Evolutionary conservation across 2,329 filamentous ascomycete species (phyloP), one percentile per base, ranked within the genome.

Genomic region (Remersonia thermophila): DNA sequence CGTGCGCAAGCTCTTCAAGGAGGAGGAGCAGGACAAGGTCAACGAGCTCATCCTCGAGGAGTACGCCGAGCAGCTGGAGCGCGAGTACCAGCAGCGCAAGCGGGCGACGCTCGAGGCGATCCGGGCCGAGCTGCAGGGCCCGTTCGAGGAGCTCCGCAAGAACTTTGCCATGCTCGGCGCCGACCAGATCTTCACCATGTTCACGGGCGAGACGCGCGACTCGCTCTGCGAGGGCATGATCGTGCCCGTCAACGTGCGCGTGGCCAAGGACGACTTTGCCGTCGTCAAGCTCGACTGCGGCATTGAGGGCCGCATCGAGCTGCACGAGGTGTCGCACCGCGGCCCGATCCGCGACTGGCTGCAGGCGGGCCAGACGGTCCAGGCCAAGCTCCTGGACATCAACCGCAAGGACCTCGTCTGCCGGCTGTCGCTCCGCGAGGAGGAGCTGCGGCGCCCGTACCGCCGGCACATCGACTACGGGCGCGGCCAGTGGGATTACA

Each of bases 21-120:
- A 96, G 38, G 84, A 94, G 32, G 82, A 86, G 46, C 84, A 93
- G 50, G 89, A 96, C 51, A 83, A 87, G 53, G 86, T 98, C 54
- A 94, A 96, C 52, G 91, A 98, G 53, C 69, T 98, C 30, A 86
- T 95, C 42, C 69, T 98, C 3, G 91, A 98, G 58, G 86, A 96
- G 57, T 98, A 98, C 52, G 91, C 91, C 1, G 85, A 94, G 52
- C 89, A 98, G 63, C 68, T 98, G 45, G 83, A 95, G 63, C 80
- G 74, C 47, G 93, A 94, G 50, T 87, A 94, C 55, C 86, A 85
- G 50, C 87, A 95, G 56, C 78, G 83, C 47, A 98, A 98, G 66
- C 83, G 91, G 39, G 89, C 89, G 2, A 98, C 91, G 1, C 69
- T 98, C 10, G 91, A 98, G 59, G 93, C 86, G 0, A 98, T 98